A percentile compares a stretch with the other conserved stretches of the same genome.
phyloP scores from a whole-genome alignment of 352 stramenopile species.

The Elongisporangium anandrum region DNA sequence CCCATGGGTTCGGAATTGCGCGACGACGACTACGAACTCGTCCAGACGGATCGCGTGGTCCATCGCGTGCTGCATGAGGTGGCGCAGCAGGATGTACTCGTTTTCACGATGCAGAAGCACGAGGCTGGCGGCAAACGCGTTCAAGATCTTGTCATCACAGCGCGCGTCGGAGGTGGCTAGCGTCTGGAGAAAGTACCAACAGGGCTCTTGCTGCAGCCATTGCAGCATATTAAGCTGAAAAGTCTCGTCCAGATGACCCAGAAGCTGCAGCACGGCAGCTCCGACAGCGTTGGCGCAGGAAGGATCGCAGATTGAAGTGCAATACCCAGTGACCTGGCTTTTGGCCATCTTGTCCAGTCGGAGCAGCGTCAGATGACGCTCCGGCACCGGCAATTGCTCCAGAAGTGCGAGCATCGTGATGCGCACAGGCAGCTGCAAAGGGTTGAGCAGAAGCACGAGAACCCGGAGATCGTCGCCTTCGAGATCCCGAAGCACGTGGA shows the following conservation, averaged over 20 bases:
- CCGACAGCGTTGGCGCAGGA: conserved; percentile 17
- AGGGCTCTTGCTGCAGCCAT: conserved; percentile 23
- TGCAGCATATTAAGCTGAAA: conserved; percentile 38
- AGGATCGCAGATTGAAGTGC: conserved; percentile 20
- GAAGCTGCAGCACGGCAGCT: conserved; percentile 32
- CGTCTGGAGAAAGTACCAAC: conserved; percentile 52
- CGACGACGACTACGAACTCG: conserved; percentile 46
- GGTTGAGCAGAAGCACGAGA: conserved; percentile 39
- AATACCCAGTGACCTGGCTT: conserved; percentile 27
- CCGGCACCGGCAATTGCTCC: conserved; percentile 17
- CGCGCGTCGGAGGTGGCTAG: conserved; percentile 15
- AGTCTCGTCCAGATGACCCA: conserved; percentile 30
- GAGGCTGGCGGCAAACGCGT: conserved; percentile 38
- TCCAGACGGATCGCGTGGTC: conserved; percentile 23
- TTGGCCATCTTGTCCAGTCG: conserved; percentile 44
- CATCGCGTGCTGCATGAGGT: conserved; percentile 43
- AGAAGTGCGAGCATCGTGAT: conserved; percentile 28
- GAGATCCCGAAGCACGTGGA: conserved; percentile 29
- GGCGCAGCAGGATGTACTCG: conserved; percentile 30
- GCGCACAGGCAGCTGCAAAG: conserved; percentile 28
- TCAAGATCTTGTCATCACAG: conserved; percentile 19
- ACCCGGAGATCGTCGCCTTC: conserved; percentile 26
- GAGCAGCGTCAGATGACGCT: conserved; percentile 17
- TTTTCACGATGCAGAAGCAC: conserved; percentile 23
- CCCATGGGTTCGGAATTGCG: conserved; percentile 30